Evolutionary conservation across 257 asterid genomes (phyloP).

Genomic region (Solanum sitiens): DNA sequence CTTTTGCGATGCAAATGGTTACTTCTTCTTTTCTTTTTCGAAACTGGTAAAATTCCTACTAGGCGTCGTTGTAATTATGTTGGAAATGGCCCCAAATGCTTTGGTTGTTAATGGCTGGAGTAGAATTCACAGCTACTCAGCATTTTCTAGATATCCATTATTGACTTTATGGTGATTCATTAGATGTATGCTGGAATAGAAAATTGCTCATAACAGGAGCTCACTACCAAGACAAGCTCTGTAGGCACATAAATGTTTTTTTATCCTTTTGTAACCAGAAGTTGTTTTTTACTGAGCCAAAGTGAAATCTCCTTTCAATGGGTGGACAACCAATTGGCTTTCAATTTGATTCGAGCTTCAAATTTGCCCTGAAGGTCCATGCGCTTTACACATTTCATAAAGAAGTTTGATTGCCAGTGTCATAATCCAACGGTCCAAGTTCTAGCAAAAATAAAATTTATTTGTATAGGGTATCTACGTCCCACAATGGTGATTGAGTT

Average conservation of each 20-base stretch:
- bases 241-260: neutral
- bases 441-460: too few species aligned
- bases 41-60: neutral
- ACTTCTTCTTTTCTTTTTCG: neutral
- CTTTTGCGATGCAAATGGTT: neutral
- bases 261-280: neutral
- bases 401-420: neutral
- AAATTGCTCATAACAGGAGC: neutral
- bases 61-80: neutral
- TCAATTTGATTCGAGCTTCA: too few species aligned
- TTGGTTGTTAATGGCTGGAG: neutral
- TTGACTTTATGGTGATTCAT: neutral
- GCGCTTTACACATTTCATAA: neutral
- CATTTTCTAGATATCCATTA: neutral
- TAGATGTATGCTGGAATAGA: neutral
- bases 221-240: neutral
- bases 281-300: neutral
- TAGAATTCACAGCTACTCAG: neutral
- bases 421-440: too few species aligned
- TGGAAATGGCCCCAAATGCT: neutral
- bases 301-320: neutral
- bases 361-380: neutral
- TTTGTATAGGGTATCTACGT: too few species aligned
- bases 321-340: neutral
- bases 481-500: neutral